Evolutionary conservation across 768 basidiomycete genomes (phyloP).

Genomic region (Termitomyces sp.): DNA sequence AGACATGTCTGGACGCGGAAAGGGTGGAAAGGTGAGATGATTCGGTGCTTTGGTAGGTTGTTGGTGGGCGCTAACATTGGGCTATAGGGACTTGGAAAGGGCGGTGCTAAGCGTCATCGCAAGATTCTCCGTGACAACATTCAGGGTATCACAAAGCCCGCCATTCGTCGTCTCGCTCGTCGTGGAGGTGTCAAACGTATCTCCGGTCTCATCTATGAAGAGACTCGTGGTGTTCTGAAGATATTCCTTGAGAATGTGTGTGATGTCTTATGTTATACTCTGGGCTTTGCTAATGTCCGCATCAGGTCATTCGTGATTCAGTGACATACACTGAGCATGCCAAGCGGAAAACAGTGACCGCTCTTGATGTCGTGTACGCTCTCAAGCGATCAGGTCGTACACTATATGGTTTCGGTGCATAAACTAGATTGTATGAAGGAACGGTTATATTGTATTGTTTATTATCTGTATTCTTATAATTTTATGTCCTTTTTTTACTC

Average conservation of each 20-base stretch:
- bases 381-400: slow-evolving; percentile 84
- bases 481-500: not conserved
- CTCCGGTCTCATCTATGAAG: slow-evolving; percentile 3
- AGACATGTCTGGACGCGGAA: slow-evolving; percentile 6
- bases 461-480: slow-evolving; percentile 19
- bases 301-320: slow-evolving; percentile 86
- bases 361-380: slow-evolving; percentile 88
- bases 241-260: slow-evolving; percentile 6
- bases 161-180: slow-evolving; percentile 4
- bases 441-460: slow-evolving; percentile 12
- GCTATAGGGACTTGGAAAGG: slow-evolving; percentile 2
- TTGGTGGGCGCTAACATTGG: not conserved
- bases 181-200: slow-evolving; percentile 6
- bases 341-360: slow-evolving; percentile 92
- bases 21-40: slow-evolving; percentile 1
- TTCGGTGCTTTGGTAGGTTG: too few relatives aligned
- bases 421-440: slow-evolving; percentile 20
- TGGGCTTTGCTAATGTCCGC: not conserved
- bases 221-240: slow-evolving; percentile 7
- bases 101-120: slow-evolving; percentile 7
- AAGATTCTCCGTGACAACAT: slow-evolving; percentile 8
- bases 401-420: slow-evolving; percentile 91
- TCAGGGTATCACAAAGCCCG: slow-evolving; percentile 4
- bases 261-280: not conserved
- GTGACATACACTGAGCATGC: slow-evolving; percentile 94